A percentile compares a stretch with the other conserved stretches of the same genome.
Conservation (phyloP, 805 yeast species). For the Starmerella asiatica region DNA sequence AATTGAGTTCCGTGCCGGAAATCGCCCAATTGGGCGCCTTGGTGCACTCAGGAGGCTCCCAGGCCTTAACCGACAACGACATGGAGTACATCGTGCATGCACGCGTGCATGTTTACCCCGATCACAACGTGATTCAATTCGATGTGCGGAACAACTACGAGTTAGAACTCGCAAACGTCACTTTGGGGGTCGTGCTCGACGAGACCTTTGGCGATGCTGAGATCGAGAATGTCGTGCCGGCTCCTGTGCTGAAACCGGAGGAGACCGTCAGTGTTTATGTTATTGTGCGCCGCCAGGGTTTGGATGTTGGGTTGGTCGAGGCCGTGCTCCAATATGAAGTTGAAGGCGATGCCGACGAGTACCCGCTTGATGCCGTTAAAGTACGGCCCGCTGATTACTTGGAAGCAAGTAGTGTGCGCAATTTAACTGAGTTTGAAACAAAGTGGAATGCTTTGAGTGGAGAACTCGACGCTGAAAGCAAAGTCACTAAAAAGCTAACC, state of each 20-base stretch:
- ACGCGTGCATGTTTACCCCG: constrained; percentile 69
- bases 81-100: constrained; percentile 84
- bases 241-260: constrained; percentile 59
- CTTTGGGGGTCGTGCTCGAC: constrained; percentile 33
- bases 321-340: constrained; percentile 61
- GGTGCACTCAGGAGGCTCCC: constrained; percentile 46
- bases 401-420: constrained; percentile 45
- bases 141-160: constrained; percentile 77
- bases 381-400: constrained; percentile 71
- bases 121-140: constrained; percentile 65
- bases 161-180: constrained; percentile 61
- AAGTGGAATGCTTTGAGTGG: constrained; percentile 3
- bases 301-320: constrained; percentile 37
- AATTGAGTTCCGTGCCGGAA: constrained; percentile 43
- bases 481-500: constrained; percentile 54
- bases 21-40: constrained; percentile 51
- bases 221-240: constrained; percentile 40
- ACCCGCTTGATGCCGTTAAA: constrained; percentile 70
- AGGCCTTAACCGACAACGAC: constrained; percentile 75
- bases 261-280: constrained; percentile 65
- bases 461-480: constrained; percentile 45
- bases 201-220: constrained; percentile 53
- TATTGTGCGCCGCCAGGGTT: constrained; percentile 48
- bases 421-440: constrained; percentile 19
- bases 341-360: constrained; percentile 87